phyloP scores from a whole-genome alignment of 164 flowering plant species.

The Berberis thunbergii region DNA sequence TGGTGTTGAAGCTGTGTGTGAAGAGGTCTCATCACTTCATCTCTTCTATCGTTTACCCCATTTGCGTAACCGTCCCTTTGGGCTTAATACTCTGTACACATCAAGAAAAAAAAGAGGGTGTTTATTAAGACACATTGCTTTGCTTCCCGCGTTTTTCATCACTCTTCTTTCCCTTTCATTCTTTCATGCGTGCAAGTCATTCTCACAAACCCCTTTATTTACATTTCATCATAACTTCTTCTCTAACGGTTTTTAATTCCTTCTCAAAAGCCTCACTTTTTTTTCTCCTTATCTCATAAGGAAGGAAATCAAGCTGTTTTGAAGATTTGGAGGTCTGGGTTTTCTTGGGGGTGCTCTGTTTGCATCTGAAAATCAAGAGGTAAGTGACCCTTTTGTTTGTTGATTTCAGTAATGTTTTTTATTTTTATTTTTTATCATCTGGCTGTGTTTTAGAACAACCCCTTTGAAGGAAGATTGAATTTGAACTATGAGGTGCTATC shows the following conservation, averaged over 20 bases:
- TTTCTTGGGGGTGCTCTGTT: too few relatives aligned
- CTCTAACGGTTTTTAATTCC: neutral
- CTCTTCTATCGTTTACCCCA: neutral
- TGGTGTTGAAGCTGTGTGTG: too few relatives aligned
- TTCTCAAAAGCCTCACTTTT: neutral
- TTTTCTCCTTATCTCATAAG: neutral
- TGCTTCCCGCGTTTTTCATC: slow-evolving; percentile 9
- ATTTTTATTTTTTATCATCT: too few relatives aligned
- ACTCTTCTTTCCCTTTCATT: neutral
- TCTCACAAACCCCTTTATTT: neutral
- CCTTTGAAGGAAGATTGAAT: too few relatives aligned
- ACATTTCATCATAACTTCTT: neutral
- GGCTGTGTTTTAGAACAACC: too few relatives aligned
- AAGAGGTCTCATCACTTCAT: neutral
- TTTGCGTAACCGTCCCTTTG: neutral
- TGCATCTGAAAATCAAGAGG: too few relatives aligned
- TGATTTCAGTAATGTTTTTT: too few relatives aligned
- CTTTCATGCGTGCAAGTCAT: slow-evolving; percentile 7
- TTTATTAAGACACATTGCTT: neutral
- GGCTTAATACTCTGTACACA: neutral
- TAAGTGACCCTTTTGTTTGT: too few relatives aligned
- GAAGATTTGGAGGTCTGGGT: too few relatives aligned
- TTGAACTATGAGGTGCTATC: too few relatives aligned
- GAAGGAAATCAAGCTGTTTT: neutral
- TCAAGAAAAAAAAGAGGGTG: neutral